phyloP scores from a whole-genome alignment of 768 basidiomycete genomes.

The Hortiboletus flavorubellus region DNA sequence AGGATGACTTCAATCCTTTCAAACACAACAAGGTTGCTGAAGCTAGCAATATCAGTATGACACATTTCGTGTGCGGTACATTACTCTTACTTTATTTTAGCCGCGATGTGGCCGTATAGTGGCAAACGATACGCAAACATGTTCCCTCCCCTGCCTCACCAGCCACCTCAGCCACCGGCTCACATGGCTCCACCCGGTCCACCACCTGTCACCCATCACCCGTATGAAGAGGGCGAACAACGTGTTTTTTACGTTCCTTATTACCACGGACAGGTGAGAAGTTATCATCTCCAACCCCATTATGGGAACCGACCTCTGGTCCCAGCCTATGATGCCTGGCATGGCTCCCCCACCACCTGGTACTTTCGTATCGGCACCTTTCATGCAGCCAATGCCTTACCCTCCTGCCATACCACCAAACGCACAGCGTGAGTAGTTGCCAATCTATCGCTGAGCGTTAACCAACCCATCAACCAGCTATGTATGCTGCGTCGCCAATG shows the following conservation, averaged over 20 bases:
- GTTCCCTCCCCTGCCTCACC: conserved; percentile 63
- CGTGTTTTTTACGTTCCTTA: conserved; percentile 78
- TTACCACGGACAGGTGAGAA: conserved; percentile 71
- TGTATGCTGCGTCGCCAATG: conserved; percentile 82
- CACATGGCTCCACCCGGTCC: conserved; percentile 67
- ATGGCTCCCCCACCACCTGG: conserved; percentile 81
- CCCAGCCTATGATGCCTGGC: conserved; percentile 79
- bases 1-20: conserved; percentile 98
- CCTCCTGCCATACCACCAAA: conserved; percentile 77
- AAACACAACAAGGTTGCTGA: conserved; percentile 80
- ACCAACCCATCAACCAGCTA: conserved; percentile 42
- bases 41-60: conserved; percentile 70
- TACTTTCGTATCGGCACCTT: conserved; percentile 74
- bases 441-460: not conserved
- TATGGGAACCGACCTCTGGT: conserved; percentile 3
- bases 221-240: conserved; percentile 76
- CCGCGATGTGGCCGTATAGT: conserved; percentile 80
- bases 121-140: conserved; percentile 82
- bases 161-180: conserved; percentile 60
- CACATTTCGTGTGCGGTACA: not conserved
- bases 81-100: conserved; percentile 35
- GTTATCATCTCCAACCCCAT: not conserved
- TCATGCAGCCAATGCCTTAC: conserved; percentile 85
- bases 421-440: conserved; percentile 42
- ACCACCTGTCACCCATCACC: conserved; percentile 66